Percentiles rank a stretch among this genome's conserved stretches.
These are phyloP conservation scores for Kazachstania martiniae DNA, from an alignment of 805 yeast species.

Conservation along the genomic window DNA sequence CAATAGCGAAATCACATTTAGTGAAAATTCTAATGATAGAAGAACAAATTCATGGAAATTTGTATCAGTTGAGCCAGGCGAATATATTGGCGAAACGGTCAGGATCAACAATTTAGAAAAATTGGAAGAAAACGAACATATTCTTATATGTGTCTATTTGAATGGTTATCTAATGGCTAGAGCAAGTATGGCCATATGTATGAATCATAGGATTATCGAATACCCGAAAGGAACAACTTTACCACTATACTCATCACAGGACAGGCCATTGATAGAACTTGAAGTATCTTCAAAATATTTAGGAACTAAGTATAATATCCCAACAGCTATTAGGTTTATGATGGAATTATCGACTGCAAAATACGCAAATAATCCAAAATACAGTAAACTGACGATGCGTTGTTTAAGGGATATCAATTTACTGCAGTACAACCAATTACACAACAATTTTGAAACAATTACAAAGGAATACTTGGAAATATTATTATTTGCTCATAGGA, in stretches of 20 bases:
- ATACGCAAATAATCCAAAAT: slow-evolving; percentile 1
- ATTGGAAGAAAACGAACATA: slow-evolving; percentile 39
- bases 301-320: slow-evolving; percentile 57
- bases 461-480: too few relatives aligned
- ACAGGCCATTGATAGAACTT: slow-evolving; percentile 34
- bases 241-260: slow-evolving; percentile 35
- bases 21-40: slow-evolving; percentile 57
- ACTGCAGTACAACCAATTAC: too few relatives aligned
- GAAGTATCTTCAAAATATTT: slow-evolving; percentile 55
- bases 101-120: slow-evolving; percentile 49
- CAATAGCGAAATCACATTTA: slow-evolving; percentile 41
- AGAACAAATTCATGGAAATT: slow-evolving; percentile 52
- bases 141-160: slow-evolving; percentile 45
- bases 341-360: too few relatives aligned
- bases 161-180: slow-evolving; percentile 57
- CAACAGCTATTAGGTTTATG: slow-evolving; percentile 38
- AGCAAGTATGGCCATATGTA: slow-evolving; percentile 40
- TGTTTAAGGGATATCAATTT: too few relatives aligned
- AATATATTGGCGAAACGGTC: slow-evolving; percentile 60
- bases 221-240: slow-evolving; percentile 33
- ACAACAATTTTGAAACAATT: too few relatives aligned
- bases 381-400: too few relatives aligned
- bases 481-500: too few relatives aligned
- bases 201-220: slow-evolving; percentile 38
- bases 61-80: slow-evolving; percentile 60